Base-by-base conservation (phyloP, 768 basidiomycete species). In the Sporobolomyces phaffii region DNA sequence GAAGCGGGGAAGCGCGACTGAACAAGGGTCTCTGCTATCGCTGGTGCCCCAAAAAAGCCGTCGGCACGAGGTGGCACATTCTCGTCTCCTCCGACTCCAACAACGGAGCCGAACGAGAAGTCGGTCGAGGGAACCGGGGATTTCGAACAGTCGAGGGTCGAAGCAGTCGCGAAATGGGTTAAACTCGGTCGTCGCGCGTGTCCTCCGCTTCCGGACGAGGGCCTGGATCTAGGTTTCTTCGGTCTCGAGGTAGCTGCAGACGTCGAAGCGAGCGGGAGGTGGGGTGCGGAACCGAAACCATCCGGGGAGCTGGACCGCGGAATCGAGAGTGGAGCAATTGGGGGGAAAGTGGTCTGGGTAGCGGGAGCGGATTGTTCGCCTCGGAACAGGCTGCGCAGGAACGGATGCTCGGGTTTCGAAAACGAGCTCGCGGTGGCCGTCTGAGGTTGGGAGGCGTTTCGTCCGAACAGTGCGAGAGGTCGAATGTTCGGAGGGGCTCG, bases 271-370 rank as follows among this genome's bases (percentile, higher is more conserved):
- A 57, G 10, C 28, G 51, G 28, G 0, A 44, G 33, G 18, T 26
- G 15, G 28, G 5, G 10, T 9, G 44, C 20, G 28, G 56, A 18
- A 9, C 29, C 29, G 20, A 49, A n/a, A 8, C 40, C 24, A 24
- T 44, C 66, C 1, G 66, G 66, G 10, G 66, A 68, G 1, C 48
- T 14, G 0, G 60, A 58, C 8, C 66, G 56, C 5, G 54, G 49
- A 28, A 68, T 20, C 22, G 61, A 51, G 36, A 68, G 60, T 1
- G 66, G 66, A 2, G 56, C 61, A 43, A 68, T 62, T 9, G 60
- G 66, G 1, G 66, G 43, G 34, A 68, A 68, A 22, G 60, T 47
- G 13, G 66, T 62, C 43, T 68, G 66, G n/a, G 60, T 58, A 24
- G 66, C 26, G n/a, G 66, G 66, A 0, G 66, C 66, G 2, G 61